phyloP scores from a whole-genome alignment of 306 rosid species.

The Senna siamea region DNA sequence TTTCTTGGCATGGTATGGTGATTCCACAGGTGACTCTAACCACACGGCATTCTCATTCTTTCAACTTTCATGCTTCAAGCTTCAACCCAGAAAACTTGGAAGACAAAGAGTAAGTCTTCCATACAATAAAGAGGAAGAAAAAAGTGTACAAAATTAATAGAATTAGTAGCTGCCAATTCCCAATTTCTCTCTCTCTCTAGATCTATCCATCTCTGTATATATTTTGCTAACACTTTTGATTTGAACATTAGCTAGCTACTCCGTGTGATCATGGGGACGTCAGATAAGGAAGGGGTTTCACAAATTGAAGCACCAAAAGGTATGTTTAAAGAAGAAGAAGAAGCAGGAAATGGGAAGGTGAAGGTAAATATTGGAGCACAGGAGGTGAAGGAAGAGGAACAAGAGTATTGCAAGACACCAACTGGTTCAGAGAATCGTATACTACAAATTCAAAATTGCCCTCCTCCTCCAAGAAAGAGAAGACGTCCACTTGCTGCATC shows the following conservation, averaged over 20 bases:
- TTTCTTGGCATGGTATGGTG: not conserved
- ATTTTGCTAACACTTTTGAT: not conserved
- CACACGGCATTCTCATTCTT: conserved; percentile 44
- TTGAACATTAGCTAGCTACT: not conserved
- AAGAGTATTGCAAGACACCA: conserved; percentile 53
- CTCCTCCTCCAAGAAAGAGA: conserved; percentile 58
- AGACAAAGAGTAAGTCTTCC: conserved; percentile 28
- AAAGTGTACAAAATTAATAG: not conserved
- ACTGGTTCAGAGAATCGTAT: conserved; percentile 43
- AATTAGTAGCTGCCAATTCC: conserved; percentile 25
- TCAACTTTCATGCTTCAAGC: conserved; percentile 41
- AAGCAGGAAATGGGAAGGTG: conserved; percentile 3
- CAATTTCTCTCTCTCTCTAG: not conserved
- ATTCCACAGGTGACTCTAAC: conserved; percentile 28
- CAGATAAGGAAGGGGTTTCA: conserved; percentile 19
- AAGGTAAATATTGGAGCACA: not conserved
- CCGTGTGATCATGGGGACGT: conserved; percentile 2
- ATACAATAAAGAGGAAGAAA: no score
- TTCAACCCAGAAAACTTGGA: conserved; percentile 31
- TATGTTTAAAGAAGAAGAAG: conserved; percentile 8
- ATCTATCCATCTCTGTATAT: no score
- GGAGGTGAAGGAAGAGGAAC: conserved; percentile 18
- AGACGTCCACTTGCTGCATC: conserved; percentile 23
- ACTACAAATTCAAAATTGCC: conserved; percentile 50
- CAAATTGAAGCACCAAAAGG: conserved; percentile 8